These are phyloP conservation scores for Cymbidium sinense DNA, from an alignment of 106 monocot species.

Conservation along the genomic window DNA sequence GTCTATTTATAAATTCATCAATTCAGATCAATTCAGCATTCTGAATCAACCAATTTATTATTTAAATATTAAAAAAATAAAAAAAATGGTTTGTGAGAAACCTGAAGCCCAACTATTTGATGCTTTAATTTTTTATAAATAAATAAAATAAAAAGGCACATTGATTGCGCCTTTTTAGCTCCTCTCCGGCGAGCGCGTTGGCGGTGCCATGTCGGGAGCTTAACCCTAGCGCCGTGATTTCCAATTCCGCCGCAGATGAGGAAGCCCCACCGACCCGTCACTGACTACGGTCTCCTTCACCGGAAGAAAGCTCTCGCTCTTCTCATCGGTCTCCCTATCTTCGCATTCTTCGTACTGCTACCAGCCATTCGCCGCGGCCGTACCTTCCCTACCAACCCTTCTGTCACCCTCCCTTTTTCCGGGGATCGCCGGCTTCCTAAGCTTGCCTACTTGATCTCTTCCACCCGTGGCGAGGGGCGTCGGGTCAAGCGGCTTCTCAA, in stretches of 20 bases:
- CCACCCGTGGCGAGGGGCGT: conserved; percentile 40
- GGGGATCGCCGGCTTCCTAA: conserved; percentile 31
- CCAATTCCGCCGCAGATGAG: conserved; percentile 24
- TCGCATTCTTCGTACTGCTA: conserved; percentile 27
- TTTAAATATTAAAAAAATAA: too few relatives aligned
- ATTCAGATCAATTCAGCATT: too few relatives aligned
- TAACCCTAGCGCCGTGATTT: conserved; percentile 5
- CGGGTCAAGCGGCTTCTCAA: conserved; percentile 47
- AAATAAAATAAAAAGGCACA: too few relatives aligned
- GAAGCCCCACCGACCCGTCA: conserved; percentile 30
- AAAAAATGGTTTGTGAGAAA: too few relatives aligned
- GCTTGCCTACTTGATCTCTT: conserved; percentile 70
- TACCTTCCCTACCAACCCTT: neutral
- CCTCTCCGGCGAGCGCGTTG: too few relatives aligned
- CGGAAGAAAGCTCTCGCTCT: conserved; percentile 7
- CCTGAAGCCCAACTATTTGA: too few relatives aligned
- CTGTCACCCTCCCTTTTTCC: neutral
- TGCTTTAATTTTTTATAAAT: too few relatives aligned
- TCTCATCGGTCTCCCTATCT: conserved; percentile 23
- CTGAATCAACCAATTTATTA: too few relatives aligned
- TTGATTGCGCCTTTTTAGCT: too few relatives aligned
- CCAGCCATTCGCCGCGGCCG: conserved; percentile 7
- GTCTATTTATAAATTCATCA: too few relatives aligned
- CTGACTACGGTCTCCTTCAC: neutral
- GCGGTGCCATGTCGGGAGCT: neutral